Base-by-base conservation (phyloP, 352 stramenopile species). In the Phytophthora crassamura region DNA sequence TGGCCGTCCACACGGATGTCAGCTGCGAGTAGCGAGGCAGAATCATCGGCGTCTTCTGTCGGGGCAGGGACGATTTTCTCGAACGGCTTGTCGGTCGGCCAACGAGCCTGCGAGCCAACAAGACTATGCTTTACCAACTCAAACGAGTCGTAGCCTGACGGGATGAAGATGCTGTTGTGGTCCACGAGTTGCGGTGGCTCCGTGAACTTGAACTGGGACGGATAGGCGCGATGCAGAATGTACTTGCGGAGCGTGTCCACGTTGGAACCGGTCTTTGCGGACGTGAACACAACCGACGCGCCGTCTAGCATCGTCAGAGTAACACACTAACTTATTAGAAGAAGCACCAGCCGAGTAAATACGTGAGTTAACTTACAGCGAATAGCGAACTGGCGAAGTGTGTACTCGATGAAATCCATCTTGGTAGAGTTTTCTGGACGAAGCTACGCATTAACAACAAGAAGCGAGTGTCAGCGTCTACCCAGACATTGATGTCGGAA, bases 341-440 rank as follows among this genome's bases (percentile, higher is more conserved):
- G 14, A n/a, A 48, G 12, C 16, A 57, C 15, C 3, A 25, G 22
- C 3, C 22, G 12, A 11, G n/a, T 20, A 43, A 14, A 28, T n/a
- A 18, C 2, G 22, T 25, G 3, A 25, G 1, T 25, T 25, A 5
- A 22, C 84, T 59, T 80, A 93, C 86, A 92, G 66, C 78, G 78
- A 68, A 95, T 86, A 9, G 83, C 84, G 53, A 90, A 89, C 42
- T 92, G 83, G 36, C 87, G 87, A 33, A 95, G 71, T 5, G 77
- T 85, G 52, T 84, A 94, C 69, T 95, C 83, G 38, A 94, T 83
- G 64, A 89, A 95, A 64, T 95, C 87, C 78, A 93, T 90, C 61
- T 94, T 91, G 16, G 92, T 64, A 6, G 87, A 93, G 68, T 91
- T 92, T 48, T 95, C 87, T 7, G 78, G 78, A 28, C 83, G 80